A percentile compares a stretch with the other conserved stretches of the same genome.
Evolutionary conservation across 176 grass and related monocot species (phyloP).

Genomic region (Lolium perenne): DNA sequence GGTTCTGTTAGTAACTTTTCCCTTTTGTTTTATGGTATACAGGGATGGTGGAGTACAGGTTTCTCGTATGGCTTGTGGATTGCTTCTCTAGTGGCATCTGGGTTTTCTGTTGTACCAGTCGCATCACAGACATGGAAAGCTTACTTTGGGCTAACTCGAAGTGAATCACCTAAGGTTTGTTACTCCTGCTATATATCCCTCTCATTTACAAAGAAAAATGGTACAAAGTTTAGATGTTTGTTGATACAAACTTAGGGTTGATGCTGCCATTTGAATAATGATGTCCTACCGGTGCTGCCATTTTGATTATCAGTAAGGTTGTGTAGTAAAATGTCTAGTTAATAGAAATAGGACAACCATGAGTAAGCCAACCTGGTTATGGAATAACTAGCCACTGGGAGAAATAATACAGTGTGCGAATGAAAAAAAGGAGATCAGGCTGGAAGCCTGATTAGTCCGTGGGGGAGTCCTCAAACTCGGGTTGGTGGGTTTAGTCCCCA

Average conservation of each 20-base stretch:
- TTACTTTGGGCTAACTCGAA: slow-evolving; percentile 67
- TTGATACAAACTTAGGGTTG: slow-evolving; percentile 1
- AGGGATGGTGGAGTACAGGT: slow-evolving; percentile 91
- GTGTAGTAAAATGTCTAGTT: slow-evolving; percentile 9
- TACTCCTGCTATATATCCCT: slow-evolving; percentile 4
- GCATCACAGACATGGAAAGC: slow-evolving; percentile 80
- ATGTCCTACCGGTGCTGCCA: neutral
- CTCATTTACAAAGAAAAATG: slow-evolving; percentile 10
- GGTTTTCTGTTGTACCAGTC: slow-evolving; percentile 81
- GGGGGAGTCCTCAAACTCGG: neutral
- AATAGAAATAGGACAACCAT: neutral
- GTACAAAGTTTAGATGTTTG: neutral
- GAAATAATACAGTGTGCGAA: neutral
- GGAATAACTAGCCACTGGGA: neutral
- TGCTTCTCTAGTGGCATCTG: slow-evolving; percentile 85
- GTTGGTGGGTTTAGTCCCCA: neutral
- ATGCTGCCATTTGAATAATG: slow-evolving; percentile 10
- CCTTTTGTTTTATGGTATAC: slow-evolving; percentile 27
- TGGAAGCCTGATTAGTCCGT: neutral
- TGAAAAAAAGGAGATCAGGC: neutral
- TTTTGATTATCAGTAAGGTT: slow-evolving; percentile 30
- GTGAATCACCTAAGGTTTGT: slow-evolving; percentile 67
- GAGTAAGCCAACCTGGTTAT: slow-evolving; percentile 11
- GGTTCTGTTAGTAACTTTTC: neutral
- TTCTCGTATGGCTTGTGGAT: slow-evolving; percentile 99